Evolutionary conservation across 2,329 filamentous ascomycete genomes (phyloP), one percentile per base, ranked within the genome.

Genomic region (Sclerotinia borealis): DNA sequence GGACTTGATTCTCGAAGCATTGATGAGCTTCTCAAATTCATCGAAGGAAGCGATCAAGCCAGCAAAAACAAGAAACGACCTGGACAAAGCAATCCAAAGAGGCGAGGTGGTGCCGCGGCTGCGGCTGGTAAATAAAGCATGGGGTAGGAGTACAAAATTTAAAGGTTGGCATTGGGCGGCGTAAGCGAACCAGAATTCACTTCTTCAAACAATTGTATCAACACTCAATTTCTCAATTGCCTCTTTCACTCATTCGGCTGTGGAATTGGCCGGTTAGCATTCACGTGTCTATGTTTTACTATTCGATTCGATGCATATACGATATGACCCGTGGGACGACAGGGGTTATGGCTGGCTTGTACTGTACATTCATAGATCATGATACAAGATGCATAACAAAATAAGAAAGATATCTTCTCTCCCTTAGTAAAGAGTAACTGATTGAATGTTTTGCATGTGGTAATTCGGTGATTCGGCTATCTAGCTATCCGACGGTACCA

Each of bases 21-120:
- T 67, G 93, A 98, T 71, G 93, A 99, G 76, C 80, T 99, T 47
- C 82, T 99, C 74, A 91, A 90, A 77, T 98, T 93, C 77, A 98
- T 99, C 70, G 95, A 98, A 76, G 93, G 93, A 49, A 80, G 76
- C 19, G 83, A 86, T 66, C 79, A 81, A 72, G 78, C 79, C 67
- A 78, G 78, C 71, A 77, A 63, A 27, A 70, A 74, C n/a, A 87
- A 87, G 77, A 85, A 86, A 75, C 79, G 81, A 55, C 74, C 80
- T 27, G 76, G 78, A 59, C 79, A 81, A 34, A 79, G 78, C 67
- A 85, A 84, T 67, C 83, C 83, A 13, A 86, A 86, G 76, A 77
- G 80, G 65, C 76, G 83, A 58, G 80, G 82, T 27, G 75, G 68
- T 37, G 61, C 51, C 27, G 47, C 61, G 27, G 27, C 61, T 34